Conservation (phyloP, 176 grass and related monocot genomes). For the Aegilops speltoides region DNA sequence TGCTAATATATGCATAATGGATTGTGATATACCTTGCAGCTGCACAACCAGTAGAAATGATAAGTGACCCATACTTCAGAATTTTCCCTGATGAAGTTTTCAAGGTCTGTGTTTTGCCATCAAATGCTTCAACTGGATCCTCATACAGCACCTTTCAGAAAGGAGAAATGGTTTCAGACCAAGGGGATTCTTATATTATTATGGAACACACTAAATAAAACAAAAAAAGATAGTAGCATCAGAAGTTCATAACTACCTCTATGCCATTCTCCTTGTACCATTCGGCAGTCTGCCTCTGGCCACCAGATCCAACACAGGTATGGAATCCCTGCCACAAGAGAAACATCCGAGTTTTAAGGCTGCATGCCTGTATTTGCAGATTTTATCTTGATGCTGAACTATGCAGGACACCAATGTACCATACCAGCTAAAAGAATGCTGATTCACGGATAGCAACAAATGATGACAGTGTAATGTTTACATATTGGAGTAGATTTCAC, state of each 20-base stretch:
- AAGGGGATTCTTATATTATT: too few relatives aligned
- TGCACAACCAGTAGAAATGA: constrained; percentile 84
- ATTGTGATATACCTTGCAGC: constrained; percentile 55
- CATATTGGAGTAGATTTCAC: background rate
- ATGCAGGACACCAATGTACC: background rate
- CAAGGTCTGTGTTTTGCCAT: constrained; percentile 82
- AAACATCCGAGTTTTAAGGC: constrained; percentile 13
- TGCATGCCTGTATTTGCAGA: background rate
- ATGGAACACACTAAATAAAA: background rate
- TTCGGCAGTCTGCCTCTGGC: constrained; percentile 69
- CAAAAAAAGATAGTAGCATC: background rate
- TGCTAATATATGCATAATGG: background rate
- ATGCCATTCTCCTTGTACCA: constrained; percentile 93
- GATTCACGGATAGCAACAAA: background rate
- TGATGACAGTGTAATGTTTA: background rate
- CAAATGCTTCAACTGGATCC: constrained; percentile 83
- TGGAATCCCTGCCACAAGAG: constrained; percentile 69
- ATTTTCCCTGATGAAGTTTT: constrained; percentile 80
- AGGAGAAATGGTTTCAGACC: constrained; percentile 16
- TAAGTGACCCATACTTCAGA: constrained; percentile 90
- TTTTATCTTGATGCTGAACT: background rate
- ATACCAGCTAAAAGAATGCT: background rate
- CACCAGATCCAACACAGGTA: constrained; percentile 90
- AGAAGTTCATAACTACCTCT: constrained; percentile 55
- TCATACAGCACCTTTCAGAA: constrained; percentile 74